phyloP scores from a whole-genome alignment of 2,329 filamentous ascomycete species.

The Capronia coronata region DNA sequence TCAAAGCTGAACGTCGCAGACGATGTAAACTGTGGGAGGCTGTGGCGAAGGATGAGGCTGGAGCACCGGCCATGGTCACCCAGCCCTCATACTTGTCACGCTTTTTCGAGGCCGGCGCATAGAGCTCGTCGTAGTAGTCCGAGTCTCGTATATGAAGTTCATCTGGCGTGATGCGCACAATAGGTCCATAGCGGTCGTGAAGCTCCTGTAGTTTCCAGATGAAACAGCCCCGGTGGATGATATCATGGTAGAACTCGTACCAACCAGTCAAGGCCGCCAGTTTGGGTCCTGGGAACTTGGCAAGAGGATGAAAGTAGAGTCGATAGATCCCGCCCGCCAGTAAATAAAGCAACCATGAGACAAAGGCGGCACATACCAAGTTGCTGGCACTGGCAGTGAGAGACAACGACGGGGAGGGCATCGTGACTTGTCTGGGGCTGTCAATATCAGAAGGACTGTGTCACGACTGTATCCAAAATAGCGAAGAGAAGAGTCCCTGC shows the following conservation, averaged over 20 bases:
- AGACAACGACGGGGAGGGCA: too few relatives aligned
- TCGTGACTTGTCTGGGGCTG: too few relatives aligned
- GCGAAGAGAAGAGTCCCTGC: too few relatives aligned
- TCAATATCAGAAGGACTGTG: too few relatives aligned
- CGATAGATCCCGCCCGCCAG: constrained; percentile 29
- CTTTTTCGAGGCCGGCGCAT: constrained; percentile 25
- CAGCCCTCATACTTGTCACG: constrained; percentile 30
- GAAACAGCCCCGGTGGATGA: constrained; percentile 31
- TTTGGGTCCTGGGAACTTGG: constrained; percentile 32
- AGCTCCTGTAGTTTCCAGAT: constrained; percentile 33
- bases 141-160: constrained; percentile 35
- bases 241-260: constrained; percentile 33
- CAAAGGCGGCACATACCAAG: too few relatives aligned
- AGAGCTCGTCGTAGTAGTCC: constrained; percentile 33
- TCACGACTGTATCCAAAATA: too few relatives aligned
- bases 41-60: constrained; percentile 24
- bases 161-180: constrained; percentile 33
- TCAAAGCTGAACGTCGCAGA: constrained; percentile 26
- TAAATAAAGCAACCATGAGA: constrained; percentile 4
- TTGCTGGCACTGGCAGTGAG: too few relatives aligned
- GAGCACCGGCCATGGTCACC: constrained; percentile 18
- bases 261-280: constrained; percentile 30
- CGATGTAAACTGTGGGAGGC: constrained; percentile 28
- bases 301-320: constrained; percentile 31
- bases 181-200: constrained; percentile 35